Percentiles rank a stretch among this genome's conserved stretches.
These are phyloP conservation scores for Ettlia oleoabundans DNA, from an alignment of 139 green algal genomes.

Conservation along the genomic window DNA sequence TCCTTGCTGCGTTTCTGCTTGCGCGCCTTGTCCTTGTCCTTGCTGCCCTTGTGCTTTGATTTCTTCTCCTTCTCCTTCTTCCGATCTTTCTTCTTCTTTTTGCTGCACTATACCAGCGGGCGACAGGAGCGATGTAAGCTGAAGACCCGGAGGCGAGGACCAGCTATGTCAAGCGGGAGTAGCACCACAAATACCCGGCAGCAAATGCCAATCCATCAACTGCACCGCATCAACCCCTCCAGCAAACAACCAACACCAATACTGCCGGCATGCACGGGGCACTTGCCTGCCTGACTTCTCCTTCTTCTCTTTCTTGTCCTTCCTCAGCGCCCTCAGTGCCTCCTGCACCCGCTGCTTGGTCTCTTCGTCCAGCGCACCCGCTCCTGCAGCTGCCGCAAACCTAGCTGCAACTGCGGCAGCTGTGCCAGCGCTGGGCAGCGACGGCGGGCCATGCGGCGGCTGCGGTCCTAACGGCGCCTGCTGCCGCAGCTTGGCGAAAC, in stretches of 20 bases:
- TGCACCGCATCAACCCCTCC: neutral
- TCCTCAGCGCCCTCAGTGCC: constrained; percentile 30
- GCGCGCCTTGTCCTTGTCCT: constrained; percentile 6
- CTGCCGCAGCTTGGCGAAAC: constrained; percentile 32
- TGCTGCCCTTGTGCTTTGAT: constrained; percentile 27
- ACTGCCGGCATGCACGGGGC: too few relatives aligned
- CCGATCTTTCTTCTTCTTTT: constrained; percentile 44
- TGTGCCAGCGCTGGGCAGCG: neutral
- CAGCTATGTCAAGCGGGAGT: neutral
- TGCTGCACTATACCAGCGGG: neutral
- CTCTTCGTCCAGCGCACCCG: neutral
- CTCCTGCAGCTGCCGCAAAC: neutral
- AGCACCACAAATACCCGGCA: neutral
- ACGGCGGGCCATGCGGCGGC: neutral
- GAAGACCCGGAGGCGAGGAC: neutral
- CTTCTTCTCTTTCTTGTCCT: constrained; percentile 39
- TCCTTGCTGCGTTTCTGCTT: neutral
- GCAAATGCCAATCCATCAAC: too few relatives aligned
- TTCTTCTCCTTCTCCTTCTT: constrained; percentile 40
- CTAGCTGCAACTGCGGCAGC: neutral
- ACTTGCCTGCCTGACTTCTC: constrained; percentile 40
- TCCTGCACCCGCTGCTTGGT: constrained; percentile 33
- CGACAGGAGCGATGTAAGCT: neutral
- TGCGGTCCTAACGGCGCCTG: too few relatives aligned
- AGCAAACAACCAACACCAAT: too few relatives aligned